Conservation (phyloP, 192 early-diverging fungal genomes). For the Coemansia sp. region DNA sequence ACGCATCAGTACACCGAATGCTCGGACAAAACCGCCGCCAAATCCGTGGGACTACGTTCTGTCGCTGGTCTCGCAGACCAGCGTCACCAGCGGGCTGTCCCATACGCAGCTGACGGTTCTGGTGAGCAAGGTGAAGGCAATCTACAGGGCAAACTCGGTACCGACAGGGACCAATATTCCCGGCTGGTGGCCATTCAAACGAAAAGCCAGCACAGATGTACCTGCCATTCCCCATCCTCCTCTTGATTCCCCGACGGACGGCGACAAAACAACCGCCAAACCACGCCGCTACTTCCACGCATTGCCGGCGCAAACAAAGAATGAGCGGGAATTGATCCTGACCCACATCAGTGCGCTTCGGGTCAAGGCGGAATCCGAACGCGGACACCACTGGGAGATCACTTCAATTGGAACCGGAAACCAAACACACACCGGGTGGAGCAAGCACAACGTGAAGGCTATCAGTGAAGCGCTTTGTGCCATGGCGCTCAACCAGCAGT, state of each 20-base stretch:
- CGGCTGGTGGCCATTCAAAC: too few relatives aligned
- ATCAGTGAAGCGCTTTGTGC: constrained; percentile 6
- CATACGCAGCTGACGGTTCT: background rate
- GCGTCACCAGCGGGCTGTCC: background rate
- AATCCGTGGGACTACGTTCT: constrained; percentile 6
- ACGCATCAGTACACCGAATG: too few relatives aligned
- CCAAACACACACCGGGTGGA: background rate
- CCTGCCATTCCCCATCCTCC: too few relatives aligned
- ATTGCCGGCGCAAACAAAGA: background rate
- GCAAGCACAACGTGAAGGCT: background rate
- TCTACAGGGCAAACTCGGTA: too few relatives aligned
- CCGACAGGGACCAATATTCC: too few relatives aligned
- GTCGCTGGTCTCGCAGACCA: background rate
- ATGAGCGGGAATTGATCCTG: constrained; percentile 10
- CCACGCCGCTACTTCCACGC: background rate
- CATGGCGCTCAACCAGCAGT: constrained; percentile 7
- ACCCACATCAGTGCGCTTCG: constrained; percentile 20
- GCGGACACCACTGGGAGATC: constrained; percentile 14
- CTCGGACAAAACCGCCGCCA: background rate
- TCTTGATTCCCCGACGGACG: too few relatives aligned
- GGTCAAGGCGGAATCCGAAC: constrained; percentile 15
- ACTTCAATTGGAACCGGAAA: background rate
- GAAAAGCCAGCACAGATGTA: too few relatives aligned
- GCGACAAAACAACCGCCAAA: background rate
- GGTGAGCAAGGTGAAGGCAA: background rate